Percentiles rank a stretch among this genome's conserved stretches.
phyloP scores from a whole-genome alignment of 176 grass and related monocot genomes.

The Eragrostis curvula region DNA sequence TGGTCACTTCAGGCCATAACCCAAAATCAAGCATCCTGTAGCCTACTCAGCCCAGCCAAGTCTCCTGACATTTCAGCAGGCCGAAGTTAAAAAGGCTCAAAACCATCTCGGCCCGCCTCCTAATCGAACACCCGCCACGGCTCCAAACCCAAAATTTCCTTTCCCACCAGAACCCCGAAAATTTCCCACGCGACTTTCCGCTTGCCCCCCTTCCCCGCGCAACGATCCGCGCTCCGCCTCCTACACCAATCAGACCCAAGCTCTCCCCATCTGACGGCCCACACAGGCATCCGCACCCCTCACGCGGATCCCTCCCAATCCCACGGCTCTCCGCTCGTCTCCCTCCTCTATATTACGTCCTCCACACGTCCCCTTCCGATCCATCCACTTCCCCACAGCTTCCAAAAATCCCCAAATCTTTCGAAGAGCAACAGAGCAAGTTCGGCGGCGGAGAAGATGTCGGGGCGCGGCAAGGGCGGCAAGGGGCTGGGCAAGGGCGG shows the following conservation, averaged over 20 bases:
- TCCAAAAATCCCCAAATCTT: not conserved
- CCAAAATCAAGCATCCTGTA: not conserved
- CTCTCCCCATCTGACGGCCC: not conserved
- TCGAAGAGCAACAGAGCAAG: not conserved
- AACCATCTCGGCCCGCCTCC: not conserved
- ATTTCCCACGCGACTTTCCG: not conserved
- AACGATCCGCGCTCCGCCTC: not conserved
- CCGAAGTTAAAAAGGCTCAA: too few relatives aligned
- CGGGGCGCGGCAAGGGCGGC: slow-evolving; percentile 81
- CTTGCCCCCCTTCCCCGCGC: not conserved
- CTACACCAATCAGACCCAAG: not conserved
- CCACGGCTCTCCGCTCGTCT: not conserved
- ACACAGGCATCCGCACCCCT: not conserved
- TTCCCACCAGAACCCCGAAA: not conserved
- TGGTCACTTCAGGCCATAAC: not conserved
- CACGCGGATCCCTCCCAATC: not conserved
- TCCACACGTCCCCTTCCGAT: not conserved
- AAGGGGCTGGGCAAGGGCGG: slow-evolving; percentile 95
- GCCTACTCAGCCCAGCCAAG: not conserved
- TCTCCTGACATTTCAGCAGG: not conserved
- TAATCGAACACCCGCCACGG: not conserved
- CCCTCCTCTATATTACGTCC: not conserved
- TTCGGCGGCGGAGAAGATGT: slow-evolving; percentile 44
- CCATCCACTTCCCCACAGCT: not conserved
- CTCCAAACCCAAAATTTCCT: not conserved